Percentiles rank a stretch among this genome's conserved stretches.
Evolutionary conservation across 2,329 filamentous ascomycete genomes (phyloP).

Genomic region (Fusarium keratoplasticum): DNA sequence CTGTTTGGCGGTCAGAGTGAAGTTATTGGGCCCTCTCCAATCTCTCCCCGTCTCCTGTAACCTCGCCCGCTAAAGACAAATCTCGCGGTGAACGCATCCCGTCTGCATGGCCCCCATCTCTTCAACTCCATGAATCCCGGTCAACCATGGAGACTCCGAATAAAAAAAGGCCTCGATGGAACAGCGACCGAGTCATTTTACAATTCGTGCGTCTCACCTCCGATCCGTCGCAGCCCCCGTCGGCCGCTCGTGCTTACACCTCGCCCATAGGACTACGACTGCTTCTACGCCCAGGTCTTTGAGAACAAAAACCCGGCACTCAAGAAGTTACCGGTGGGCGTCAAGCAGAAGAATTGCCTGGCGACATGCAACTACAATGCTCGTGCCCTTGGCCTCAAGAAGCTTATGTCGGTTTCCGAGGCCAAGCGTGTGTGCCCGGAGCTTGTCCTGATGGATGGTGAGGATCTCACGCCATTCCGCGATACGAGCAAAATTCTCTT

Average conservation of each 20-base stretch:
- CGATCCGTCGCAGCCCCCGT: not conserved
- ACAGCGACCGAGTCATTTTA: slow-evolving; percentile 77
- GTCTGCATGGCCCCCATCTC: slow-evolving; percentile 9
- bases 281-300: slow-evolving; percentile 94
- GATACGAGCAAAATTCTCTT: slow-evolving; percentile 87
- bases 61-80: not conserved
- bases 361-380: slow-evolving; percentile 97
- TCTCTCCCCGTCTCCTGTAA: not conserved
- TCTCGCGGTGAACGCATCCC: not conserved
- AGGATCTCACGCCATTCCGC: slow-evolving; percentile 87
- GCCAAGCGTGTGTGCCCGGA: slow-evolving; percentile 85
- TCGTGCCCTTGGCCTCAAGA: slow-evolving; percentile 76
- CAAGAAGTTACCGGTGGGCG: slow-evolving; percentile 79
- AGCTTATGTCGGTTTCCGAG: slow-evolving; percentile 87
- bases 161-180: slow-evolving; percentile 56
- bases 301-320: slow-evolving; percentile 83
- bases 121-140: not conserved
- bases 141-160: slow-evolving; percentile 47
- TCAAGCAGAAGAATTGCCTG: slow-evolving; percentile 93
- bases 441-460: slow-evolving; percentile 85
- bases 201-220: slow-evolving; percentile 75
- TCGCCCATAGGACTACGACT: slow-evolving; percentile 76
- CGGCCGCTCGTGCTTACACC: slow-evolving; percentile 23
- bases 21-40: not conserved
- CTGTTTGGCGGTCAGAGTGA: not conserved